phyloP scores from a whole-genome alignment of 352 stramenopile species.

The Phytophthora sp. region DNA sequence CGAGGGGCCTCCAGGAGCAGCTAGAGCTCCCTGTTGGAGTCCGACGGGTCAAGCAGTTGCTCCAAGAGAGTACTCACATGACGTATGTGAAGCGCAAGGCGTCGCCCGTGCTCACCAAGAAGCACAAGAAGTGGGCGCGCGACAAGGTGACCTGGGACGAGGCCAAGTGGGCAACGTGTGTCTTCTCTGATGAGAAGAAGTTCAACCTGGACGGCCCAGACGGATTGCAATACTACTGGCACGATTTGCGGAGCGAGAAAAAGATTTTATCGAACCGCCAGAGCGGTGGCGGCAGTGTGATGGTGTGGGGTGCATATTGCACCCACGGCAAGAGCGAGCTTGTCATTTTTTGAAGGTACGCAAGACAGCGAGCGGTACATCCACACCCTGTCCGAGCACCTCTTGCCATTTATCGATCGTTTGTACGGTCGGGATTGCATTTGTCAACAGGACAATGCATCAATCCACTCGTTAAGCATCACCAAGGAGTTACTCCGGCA shows the following conservation, averaged over 20 bases:
- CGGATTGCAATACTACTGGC: constrained; percentile 24
- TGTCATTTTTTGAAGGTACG: constrained; percentile 11
- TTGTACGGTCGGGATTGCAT: background rate
- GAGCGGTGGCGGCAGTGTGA: constrained; percentile 1
- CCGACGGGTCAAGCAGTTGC: background rate
- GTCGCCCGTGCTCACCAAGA: constrained; percentile 7
- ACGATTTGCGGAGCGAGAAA: constrained; percentile 6
- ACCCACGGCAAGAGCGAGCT: background rate
- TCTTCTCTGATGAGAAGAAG: constrained; percentile 31
- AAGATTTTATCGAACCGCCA: constrained; percentile 16
- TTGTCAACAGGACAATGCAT: constrained; percentile 30
- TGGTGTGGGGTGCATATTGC: background rate
- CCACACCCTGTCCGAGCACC: constrained; percentile 14
- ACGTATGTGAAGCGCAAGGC: constrained; percentile 25
- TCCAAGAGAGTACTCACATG: background rate
- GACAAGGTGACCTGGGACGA: constrained; percentile 6
- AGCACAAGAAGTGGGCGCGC: constrained; percentile 20
- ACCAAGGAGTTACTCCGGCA: constrained; percentile 11
- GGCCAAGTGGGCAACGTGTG: background rate
- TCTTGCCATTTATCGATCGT: constrained; percentile 9
- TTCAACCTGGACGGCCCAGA: constrained; percentile 30
- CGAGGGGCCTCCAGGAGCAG: background rate
- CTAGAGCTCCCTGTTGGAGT: background rate
- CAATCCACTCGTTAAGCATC: constrained; percentile 9
- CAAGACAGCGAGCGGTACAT: constrained; percentile 18